Conservation (phyloP, 371 early-diverging fungal species). For the Blyttiomyces sp. region DNA sequence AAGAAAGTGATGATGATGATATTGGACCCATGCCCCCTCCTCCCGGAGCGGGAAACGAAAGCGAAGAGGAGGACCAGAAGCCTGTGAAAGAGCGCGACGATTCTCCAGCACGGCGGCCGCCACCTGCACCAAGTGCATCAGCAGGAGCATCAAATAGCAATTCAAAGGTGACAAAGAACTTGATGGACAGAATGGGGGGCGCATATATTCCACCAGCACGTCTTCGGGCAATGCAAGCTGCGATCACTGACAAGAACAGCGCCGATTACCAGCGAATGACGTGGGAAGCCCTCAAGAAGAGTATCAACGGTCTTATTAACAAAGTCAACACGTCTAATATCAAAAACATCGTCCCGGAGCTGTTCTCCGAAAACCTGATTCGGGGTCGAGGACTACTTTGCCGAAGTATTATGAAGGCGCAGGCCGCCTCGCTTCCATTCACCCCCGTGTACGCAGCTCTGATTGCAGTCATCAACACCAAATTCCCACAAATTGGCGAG, state of each 20-base stretch:
- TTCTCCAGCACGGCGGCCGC: no score
- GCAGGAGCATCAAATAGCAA: no score
- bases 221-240: constrained; percentile 78
- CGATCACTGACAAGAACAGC: constrained; percentile 66
- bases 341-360: constrained; percentile 83
- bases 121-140: no score
- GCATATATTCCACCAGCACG: constrained; percentile 92
- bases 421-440: constrained; percentile 82
- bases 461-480: constrained; percentile 88
- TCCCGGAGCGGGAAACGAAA: no score
- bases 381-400: constrained; percentile 92
- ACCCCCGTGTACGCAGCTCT: constrained; percentile 92
- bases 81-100: no score
- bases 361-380: constrained; percentile 88
- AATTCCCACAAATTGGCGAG: constrained; percentile 88
- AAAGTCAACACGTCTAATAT: constrained; percentile 91
- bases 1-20: no score
- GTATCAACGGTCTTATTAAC: constrained; percentile 93
- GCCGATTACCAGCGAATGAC: constrained; percentile 82
- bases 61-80: no score
- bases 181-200: constrained; percentile 50
- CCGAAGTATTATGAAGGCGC: constrained; percentile 88
- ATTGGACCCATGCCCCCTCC: no score
- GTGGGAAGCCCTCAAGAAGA: constrained; percentile 95
- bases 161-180: constrained; percentile 1